A percentile compares a stretch with the other conserved stretches of the same genome.
Evolutionary conservation across 2,329 filamentous ascomycete genomes (phyloP).

Genomic region (Parastagonospora nodorum): DNA sequence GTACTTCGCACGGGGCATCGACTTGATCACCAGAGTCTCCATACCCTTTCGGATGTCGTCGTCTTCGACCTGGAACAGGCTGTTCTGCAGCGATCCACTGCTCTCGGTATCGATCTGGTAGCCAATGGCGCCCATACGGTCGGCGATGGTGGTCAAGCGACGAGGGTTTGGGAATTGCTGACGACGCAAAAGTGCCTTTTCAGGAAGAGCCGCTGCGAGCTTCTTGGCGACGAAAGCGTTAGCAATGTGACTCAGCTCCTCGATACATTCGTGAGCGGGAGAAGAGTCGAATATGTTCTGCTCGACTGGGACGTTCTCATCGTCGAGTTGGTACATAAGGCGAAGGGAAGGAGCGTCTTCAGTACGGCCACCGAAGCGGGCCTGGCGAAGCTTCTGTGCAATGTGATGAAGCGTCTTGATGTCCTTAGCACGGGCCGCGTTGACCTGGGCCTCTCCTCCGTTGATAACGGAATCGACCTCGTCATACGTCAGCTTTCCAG

Average conservation of each 20-base stretch:
- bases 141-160: constrained; percentile 85
- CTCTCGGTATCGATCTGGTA: constrained; percentile 88
- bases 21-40: constrained; percentile 93
- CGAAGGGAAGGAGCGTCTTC: constrained; percentile 84
- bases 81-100: constrained; percentile 91
- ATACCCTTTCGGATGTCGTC: constrained; percentile 91
- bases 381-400: constrained; percentile 87
- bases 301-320: constrained; percentile 97
- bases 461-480: constrained; percentile 83
- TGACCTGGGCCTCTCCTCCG: constrained; percentile 68
- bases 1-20: constrained; percentile 96
- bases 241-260: constrained; percentile 92
- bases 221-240: constrained; percentile 89
- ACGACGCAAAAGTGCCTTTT: constrained; percentile 89
- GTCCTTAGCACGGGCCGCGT: constrained; percentile 72
- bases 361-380: constrained; percentile 78
- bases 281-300: constrained; percentile 95
- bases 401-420: constrained; percentile 80
- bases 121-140: constrained; percentile 89
- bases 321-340: constrained; percentile 90
- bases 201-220: constrained; percentile 76
- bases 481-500: constrained; percentile 80
- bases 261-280: constrained; percentile 86
- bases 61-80: constrained; percentile 91
- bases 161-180: constrained; percentile 85